phyloP scores from a whole-genome alignment of 257 asterid genomes.

The Agastache rugosa region DNA sequence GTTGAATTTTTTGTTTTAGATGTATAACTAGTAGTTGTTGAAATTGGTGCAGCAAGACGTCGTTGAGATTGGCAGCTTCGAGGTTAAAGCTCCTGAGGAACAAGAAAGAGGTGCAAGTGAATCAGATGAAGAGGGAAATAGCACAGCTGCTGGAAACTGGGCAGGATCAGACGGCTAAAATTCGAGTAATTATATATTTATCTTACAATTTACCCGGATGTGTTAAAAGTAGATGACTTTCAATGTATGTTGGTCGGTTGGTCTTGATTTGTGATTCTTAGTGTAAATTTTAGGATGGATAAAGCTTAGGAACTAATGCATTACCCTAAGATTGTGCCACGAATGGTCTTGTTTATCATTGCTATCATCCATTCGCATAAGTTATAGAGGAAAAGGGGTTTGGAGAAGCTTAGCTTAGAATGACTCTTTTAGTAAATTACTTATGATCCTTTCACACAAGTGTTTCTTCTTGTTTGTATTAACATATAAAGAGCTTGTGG shows the following conservation, averaged over 20 bases:
- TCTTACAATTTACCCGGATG: constrained; percentile 2
- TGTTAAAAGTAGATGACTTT: constrained; percentile 13
- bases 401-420: constrained; percentile 7
- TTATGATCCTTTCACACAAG: constrained; percentile 9
- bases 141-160: constrained; percentile 84
- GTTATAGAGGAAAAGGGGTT: background rate
- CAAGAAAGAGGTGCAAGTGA: constrained; percentile 79
- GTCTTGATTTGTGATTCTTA: constrained; percentile 26
- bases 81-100: constrained; percentile 83
- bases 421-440: background rate
- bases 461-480: constrained; percentile 18
- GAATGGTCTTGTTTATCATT: background rate
- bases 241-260: background rate
- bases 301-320: constrained; percentile 16
- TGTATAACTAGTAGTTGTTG: constrained; percentile 28
- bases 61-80: constrained; percentile 72
- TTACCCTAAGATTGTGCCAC: constrained; percentile 24
- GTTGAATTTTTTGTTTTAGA: constrained; percentile 2
- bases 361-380: background rate
- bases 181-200: constrained; percentile 60
- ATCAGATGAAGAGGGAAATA: constrained; percentile 80
- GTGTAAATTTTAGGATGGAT: background rate
- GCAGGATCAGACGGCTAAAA: constrained; percentile 77
- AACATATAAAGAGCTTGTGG: constrained; percentile 7
- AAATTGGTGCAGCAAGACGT: constrained; percentile 70